A percentile compares a stretch with the other conserved stretches of the same genome.
phyloP scores from a whole-genome alignment of 2,329 filamentous ascomycete species.

The Ambrosiella beaveri region DNA sequence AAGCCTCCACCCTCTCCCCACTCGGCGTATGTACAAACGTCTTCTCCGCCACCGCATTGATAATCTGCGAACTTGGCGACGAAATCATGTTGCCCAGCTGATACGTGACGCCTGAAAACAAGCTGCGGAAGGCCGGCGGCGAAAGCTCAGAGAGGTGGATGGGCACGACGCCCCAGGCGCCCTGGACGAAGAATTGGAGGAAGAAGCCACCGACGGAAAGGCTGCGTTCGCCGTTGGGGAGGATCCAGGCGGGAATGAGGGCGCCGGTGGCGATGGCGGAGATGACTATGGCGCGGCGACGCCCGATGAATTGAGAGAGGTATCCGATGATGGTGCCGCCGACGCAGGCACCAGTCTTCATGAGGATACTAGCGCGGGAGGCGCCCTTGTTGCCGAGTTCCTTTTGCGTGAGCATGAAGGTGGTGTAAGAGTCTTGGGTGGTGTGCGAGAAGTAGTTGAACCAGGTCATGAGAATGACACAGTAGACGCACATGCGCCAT shows the following conservation, averaged over 20 bases:
- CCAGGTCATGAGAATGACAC: conserved; percentile 62
- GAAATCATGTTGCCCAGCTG: conserved; percentile 62
- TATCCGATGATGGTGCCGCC: conserved; percentile 61
- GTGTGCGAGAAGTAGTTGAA: conserved; percentile 64
- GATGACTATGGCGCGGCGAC: conserved; percentile 48
- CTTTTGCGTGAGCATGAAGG: conserved; percentile 61
- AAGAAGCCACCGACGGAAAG: conserved; percentile 55
- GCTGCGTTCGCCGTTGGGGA: conserved; percentile 39
- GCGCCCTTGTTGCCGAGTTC: conserved; percentile 45
- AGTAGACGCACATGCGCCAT: conserved; percentile 66
- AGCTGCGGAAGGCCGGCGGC: conserved; percentile 54
- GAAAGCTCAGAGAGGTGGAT: conserved; percentile 65
- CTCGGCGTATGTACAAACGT: conserved; percentile 34
- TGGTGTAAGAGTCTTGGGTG: conserved; percentile 66
- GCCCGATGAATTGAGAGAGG: conserved; percentile 56
- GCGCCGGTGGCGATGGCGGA: conserved; percentile 41
- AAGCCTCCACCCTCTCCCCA: conserved; percentile 46
- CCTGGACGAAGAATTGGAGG: conserved; percentile 63
- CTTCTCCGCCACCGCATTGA: conserved; percentile 55
- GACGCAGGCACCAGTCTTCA: conserved; percentile 62
- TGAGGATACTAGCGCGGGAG: conserved; percentile 60
- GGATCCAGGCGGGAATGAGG: conserved; percentile 54
- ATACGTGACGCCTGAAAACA: conserved; percentile 57
- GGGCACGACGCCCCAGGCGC: conserved; percentile 60
- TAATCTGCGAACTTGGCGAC: conserved; percentile 55